Evolutionary conservation across 495 filamentous ascomycete species (phyloP).

Genomic region (Podospora australis): DNA sequence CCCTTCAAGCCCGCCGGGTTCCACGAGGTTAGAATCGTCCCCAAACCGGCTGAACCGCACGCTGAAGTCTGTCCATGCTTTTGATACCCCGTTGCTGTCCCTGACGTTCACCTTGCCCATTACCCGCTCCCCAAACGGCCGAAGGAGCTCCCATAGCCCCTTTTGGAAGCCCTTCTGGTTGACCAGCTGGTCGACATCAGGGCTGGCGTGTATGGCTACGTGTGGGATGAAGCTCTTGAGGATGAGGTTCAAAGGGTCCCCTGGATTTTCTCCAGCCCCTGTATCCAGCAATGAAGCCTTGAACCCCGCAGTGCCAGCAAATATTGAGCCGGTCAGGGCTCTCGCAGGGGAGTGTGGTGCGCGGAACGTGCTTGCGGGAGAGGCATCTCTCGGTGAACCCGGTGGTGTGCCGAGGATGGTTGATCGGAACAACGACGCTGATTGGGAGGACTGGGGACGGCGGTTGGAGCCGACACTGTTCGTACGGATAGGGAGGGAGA

Average conservation of each 20-base stretch:
- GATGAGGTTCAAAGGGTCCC: slow-evolving; percentile 66
- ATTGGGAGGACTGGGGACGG: slow-evolving; percentile 52
- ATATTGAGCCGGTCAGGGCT: slow-evolving; percentile 40
- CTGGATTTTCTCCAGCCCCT: slow-evolving; percentile 43
- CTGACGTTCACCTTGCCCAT: slow-evolving; percentile 83
- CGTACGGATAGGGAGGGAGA: slow-evolving; percentile 45
- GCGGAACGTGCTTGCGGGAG: slow-evolving; percentile 40
- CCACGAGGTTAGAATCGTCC: slow-evolving; percentile 50
- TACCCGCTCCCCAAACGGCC: slow-evolving; percentile 87
- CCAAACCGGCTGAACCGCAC: slow-evolving; percentile 70
- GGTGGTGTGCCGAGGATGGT: slow-evolving; percentile 42
- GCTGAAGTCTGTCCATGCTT: slow-evolving; percentile 82
- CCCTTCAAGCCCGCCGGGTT: slow-evolving; percentile 23
- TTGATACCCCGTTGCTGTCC: slow-evolving; percentile 78
- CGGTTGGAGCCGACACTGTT: slow-evolving; percentile 30
- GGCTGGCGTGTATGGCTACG: slow-evolving; percentile 73
- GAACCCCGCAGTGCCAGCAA: slow-evolving; percentile 26
- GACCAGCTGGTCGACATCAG: slow-evolving; percentile 74
- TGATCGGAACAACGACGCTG: slow-evolving; percentile 53
- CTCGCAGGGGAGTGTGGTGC: slow-evolving; percentile 49
- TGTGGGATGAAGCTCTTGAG: slow-evolving; percentile 81
- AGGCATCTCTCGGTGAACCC: slow-evolving; percentile 47
- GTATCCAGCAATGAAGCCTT: slow-evolving; percentile 37
- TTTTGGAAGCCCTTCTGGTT: slow-evolving; percentile 73
- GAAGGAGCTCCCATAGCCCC: slow-evolving; percentile 75